Evolutionary conservation across 805 yeast genomes (phyloP), one percentile per base, ranked within the genome.

Genomic region (Ogataea nitratoaversa): DNA sequence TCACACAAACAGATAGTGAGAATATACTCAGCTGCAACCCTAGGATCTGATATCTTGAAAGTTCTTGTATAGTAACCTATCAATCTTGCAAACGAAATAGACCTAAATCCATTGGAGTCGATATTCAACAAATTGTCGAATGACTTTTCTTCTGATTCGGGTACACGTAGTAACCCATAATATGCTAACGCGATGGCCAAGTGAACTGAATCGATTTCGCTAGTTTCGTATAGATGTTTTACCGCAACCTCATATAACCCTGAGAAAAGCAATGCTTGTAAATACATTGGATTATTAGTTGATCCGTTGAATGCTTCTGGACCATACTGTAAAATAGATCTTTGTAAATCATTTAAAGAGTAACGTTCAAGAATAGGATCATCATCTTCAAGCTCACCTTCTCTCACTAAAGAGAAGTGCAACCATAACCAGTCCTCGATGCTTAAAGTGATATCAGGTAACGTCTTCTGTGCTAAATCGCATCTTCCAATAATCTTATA

Each of bases 391-490:
- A 50, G 13, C 16, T 44, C 57, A 34, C 68, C 74, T 53, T 86
- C 91, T 41, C 80, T 76, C 13, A 85, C 78, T 22, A 91, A 70
- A 62, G 79, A 73, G 41, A 93, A 71, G 62, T 93, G 97, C 57
- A 85, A 78, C 99, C 99, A 91, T 36, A 91, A 62, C 98, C 98
- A 91, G 65, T 91, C 98, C 62, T 91, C 98, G 35, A 90, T 77
- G 43, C 95, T 85, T 28, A 79, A 64, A 23, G 91, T 76, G 29
- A 76, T 68, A n/a, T 79, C 60, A 28, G 95, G 79, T 52, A 90
- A 66, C 47, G 76, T 67, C 61, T 79, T 79, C 61, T 81, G 71
- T 35, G 84, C 68, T 56, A 83, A 57, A 65, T 81, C 82, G 62
- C 96, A 88, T 60, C 93, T 82, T n/a, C 98, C 98, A 42, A 91